Evolutionary conservation across 2,329 filamentous ascomycete genomes (phyloP).

Genomic region (Claviceps pusilla): DNA sequence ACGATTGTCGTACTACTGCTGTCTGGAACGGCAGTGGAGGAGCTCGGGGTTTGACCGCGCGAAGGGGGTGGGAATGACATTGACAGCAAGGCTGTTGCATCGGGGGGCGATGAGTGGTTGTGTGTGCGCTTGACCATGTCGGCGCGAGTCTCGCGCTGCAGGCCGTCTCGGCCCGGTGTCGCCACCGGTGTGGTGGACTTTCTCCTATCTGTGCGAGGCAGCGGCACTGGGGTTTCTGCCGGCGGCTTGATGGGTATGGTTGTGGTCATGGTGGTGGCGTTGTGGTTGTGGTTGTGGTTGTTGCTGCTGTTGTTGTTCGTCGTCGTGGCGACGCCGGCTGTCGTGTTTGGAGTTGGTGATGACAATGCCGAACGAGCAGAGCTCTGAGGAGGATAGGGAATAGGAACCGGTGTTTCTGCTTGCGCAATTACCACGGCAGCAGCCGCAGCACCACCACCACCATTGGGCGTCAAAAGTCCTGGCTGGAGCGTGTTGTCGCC

Average conservation of each 20-base stretch:
- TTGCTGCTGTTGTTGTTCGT: not conserved
- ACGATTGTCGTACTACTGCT: slow-evolving; percentile 16
- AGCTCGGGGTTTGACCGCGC: slow-evolving; percentile 19
- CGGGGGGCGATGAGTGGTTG: slow-evolving; percentile 12
- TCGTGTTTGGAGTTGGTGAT: slow-evolving; percentile 16
- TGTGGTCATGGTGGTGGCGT: slow-evolving; percentile 13
- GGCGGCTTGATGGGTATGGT: slow-evolving; percentile 18
- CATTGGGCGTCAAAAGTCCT: slow-evolving; percentile 3
- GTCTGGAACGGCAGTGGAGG: slow-evolving; percentile 22
- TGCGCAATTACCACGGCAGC: slow-evolving; percentile 10
- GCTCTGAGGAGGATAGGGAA: slow-evolving; percentile 19
- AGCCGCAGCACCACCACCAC: not conserved
- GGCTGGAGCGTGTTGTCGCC: not conserved
- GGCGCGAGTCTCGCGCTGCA: slow-evolving; percentile 31
- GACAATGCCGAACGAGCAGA: slow-evolving; percentile 18
- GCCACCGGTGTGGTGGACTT: slow-evolving; percentile 19
- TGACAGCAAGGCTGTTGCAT: slow-evolving; percentile 1
- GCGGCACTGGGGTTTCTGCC: slow-evolving; percentile 22
- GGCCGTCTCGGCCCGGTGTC: slow-evolving; percentile 12
- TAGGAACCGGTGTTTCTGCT: slow-evolving; percentile 28
- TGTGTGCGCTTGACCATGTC: slow-evolving; percentile 28
- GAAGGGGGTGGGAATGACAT: slow-evolving; percentile 15
- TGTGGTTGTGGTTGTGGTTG: not conserved
- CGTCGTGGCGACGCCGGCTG: not conserved
- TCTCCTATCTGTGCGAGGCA: slow-evolving; percentile 19